Percentiles rank a stretch among this genome's conserved stretches.
Conservation (phyloP, 805 yeast genomes). For the Metschnikowia baotianmanensis region DNA sequence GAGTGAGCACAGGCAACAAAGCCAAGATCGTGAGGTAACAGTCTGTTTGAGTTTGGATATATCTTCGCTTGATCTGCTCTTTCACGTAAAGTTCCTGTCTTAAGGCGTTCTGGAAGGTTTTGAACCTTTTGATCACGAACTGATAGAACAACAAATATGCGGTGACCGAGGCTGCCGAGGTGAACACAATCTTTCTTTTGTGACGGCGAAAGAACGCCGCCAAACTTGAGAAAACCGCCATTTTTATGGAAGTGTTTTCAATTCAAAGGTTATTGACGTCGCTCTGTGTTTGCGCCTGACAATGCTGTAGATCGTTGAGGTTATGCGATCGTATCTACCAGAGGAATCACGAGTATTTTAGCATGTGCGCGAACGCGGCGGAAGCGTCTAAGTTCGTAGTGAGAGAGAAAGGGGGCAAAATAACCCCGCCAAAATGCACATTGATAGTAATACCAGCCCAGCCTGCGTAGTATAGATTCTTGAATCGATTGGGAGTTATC, state of each 20-base stretch:
- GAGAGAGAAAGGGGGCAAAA: too few species aligned
- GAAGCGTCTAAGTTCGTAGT: too few species aligned
- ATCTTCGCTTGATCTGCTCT: constrained; percentile 68
- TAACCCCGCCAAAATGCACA: too few species aligned
- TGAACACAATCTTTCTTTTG: constrained; percentile 33
- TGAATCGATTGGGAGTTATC: too few species aligned
- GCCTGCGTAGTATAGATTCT: too few species aligned
- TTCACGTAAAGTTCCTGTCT: constrained; percentile 41
- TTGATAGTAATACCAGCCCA: too few species aligned
- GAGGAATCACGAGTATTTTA: neutral
- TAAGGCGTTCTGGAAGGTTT: constrained; percentile 39
- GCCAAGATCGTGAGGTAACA: constrained; percentile 82
- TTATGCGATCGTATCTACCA: constrained; percentile 1
- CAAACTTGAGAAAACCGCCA: constrained; percentile 42
- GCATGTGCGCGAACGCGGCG: constrained; percentile 8
- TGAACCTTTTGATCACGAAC: constrained; percentile 37
- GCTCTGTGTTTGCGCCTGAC: constrained; percentile 1
- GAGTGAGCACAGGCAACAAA: constrained; percentile 70
- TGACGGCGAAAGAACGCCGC: constrained; percentile 41
- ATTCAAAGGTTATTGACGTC: neutral
- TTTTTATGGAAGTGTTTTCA: constrained; percentile 7
- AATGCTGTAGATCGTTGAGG: neutral
- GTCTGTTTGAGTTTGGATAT: constrained; percentile 89
- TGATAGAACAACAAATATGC: constrained; percentile 37
- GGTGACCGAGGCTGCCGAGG: constrained; percentile 35